Conservation (phyloP, 257 asterid genomes). For the Eucommia ulmoides region DNA sequence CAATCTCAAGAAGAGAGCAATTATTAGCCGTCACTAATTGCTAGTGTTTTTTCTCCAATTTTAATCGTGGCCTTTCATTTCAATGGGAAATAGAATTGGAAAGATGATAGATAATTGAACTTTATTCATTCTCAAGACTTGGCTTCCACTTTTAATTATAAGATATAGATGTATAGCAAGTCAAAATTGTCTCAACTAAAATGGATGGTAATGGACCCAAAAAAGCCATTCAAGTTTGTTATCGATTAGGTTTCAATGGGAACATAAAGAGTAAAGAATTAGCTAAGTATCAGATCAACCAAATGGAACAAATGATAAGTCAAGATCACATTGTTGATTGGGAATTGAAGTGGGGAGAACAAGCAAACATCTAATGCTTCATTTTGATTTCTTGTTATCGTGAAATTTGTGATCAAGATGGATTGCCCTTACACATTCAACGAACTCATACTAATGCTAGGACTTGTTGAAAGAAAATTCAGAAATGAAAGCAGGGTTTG, state of each 20-base stretch:
- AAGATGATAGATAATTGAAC: too few species aligned
- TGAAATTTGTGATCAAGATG: constrained; percentile 7
- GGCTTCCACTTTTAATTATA: too few species aligned
- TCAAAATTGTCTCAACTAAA: background rate
- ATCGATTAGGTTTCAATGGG: constrained; percentile 2
- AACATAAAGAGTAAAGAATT: background rate
- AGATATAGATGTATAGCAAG: too few species aligned
- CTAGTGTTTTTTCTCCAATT: too few species aligned
- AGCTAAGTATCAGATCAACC: background rate
- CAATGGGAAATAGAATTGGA: too few species aligned
- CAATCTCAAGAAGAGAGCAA: too few species aligned
- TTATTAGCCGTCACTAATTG: too few species aligned
- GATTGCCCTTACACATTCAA: background rate
- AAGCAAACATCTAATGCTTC: constrained; percentile 2
- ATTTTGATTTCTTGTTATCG: constrained; percentile 7
- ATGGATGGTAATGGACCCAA: background rate
- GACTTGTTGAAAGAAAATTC: too few species aligned
- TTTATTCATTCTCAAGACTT: too few species aligned
- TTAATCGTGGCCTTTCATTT: too few species aligned
- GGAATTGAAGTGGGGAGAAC: constrained; percentile 9
- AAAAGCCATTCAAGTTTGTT: background rate
- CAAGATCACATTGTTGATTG: constrained; percentile 1
- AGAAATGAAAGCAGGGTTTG: too few species aligned
- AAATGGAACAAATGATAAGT: background rate
- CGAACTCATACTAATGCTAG: background rate